A percentile compares a stretch with the other conserved stretches of the same genome.
Conservation (phyloP, 192 early-diverging fungal species). For the Gaertneriomyces semiglobifer region DNA sequence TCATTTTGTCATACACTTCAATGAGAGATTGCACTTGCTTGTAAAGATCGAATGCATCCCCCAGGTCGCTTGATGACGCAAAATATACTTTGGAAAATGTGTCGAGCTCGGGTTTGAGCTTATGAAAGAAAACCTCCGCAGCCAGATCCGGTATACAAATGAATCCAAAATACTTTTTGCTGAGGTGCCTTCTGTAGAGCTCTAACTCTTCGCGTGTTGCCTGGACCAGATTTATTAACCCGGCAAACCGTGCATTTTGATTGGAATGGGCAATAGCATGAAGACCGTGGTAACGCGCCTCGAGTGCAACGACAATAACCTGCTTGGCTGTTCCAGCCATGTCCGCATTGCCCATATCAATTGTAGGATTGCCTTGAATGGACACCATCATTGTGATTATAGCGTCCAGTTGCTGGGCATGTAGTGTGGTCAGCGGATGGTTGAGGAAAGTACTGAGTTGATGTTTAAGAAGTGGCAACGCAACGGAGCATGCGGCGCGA, state of each 20-base stretch:
- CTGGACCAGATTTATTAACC: conserved; percentile 6
- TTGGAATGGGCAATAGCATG: conserved; percentile 28
- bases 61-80: conserved; percentile 23
- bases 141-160: conserved; percentile 45
- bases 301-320: conserved; percentile 14
- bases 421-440: conserved; percentile 12
- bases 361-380: conserved; percentile 3
- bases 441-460: conserved; percentile 37
- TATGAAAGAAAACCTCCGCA: conserved; percentile 31
- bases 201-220: conserved; percentile 28
- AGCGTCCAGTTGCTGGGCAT: conserved; percentile 8
- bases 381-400: conserved; percentile 6
- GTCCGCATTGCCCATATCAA: background rate
- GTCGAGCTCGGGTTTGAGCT: conserved; percentile 27
- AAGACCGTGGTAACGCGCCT: conserved; percentile 30
- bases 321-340: conserved; percentile 3
- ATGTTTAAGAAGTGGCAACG: conserved; percentile 12
- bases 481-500: background rate
- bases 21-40: conserved; percentile 26
- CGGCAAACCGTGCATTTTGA: conserved; percentile 14
- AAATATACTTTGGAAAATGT: conserved; percentile 11
- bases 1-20: conserved; percentile 32
- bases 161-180: conserved; percentile 18
- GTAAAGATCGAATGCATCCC: conserved; percentile 40
- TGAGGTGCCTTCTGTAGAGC: conserved; percentile 21